These are phyloP conservation scores for Cutaneotrichosporon arboriforme DNA, from an alignment of 1,284 basidiomycete species.

Conservation along the genomic window DNA sequence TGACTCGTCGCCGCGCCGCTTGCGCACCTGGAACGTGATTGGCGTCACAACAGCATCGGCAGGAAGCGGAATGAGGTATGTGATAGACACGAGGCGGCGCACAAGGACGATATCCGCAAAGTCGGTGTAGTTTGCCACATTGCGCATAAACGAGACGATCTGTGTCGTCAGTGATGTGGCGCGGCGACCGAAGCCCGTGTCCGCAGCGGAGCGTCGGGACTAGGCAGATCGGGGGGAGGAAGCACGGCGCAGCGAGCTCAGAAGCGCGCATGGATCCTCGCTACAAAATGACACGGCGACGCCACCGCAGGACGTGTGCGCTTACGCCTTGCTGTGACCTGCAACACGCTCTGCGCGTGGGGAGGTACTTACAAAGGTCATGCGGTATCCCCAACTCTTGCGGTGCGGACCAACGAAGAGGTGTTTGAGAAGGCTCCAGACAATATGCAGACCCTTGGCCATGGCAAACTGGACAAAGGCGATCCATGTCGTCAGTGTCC, in stretches of 20 bases:
- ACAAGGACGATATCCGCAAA: conserved; percentile 81
- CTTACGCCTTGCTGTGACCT: too few relatives aligned
- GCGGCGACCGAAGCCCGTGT: neutral
- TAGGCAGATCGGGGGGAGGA: neutral
- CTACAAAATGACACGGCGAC: too few relatives aligned
- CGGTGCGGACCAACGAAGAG: conserved; percentile 41
- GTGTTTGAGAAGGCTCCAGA: conserved; percentile 38
- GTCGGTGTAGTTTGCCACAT: conserved; percentile 72
- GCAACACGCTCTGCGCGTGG: too few relatives aligned
- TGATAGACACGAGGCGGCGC: conserved; percentile 72
- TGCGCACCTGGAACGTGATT: conserved; percentile 86
- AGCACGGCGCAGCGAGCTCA: too few relatives aligned
- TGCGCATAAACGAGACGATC: conserved; percentile 63
- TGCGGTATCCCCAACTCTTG: conserved; percentile 48
- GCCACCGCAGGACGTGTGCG: too few relatives aligned
- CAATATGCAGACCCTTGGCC: conserved; percentile 41
- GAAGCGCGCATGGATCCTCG: too few relatives aligned
- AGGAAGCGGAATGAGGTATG: conserved; percentile 78
- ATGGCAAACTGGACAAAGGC: conserved; percentile 36
- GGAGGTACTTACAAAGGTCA: conserved; percentile 44
- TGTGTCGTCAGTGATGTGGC: conserved; percentile 6
- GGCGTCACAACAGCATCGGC: conserved; percentile 93
- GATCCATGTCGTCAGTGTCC: conserved; percentile 41
- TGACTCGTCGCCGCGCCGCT: conserved; percentile 60
- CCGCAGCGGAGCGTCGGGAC: neutral